Percentiles rank a stretch among this genome's conserved stretches.
Evolutionary conservation across 192 early-diverging fungal genomes (phyloP).

Genomic region (Coemansia sp.): DNA sequence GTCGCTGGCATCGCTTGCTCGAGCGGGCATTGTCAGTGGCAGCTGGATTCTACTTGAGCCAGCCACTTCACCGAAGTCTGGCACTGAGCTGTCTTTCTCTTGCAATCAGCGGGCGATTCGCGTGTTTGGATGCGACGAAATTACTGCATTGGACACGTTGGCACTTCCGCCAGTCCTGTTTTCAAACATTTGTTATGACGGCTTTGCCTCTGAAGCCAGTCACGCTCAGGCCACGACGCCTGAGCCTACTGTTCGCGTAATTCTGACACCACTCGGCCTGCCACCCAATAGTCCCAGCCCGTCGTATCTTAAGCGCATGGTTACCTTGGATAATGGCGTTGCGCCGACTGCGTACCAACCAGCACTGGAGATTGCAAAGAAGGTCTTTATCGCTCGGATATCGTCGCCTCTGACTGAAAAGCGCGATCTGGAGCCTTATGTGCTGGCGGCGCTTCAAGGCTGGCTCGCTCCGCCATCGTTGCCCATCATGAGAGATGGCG

Average conservation of each 20-base stretch:
- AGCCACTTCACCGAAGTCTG: background rate
- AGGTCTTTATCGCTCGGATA: slow-evolving; percentile 37
- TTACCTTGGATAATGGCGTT: background rate
- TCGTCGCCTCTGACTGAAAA: slow-evolving; percentile 51
- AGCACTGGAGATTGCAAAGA: slow-evolving; percentile 35
- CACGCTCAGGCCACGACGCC: background rate
- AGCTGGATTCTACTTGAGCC: slow-evolving; percentile 40
- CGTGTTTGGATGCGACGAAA: slow-evolving; percentile 31
- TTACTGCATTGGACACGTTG: slow-evolving; percentile 8
- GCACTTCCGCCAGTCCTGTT: slow-evolving; percentile 47
- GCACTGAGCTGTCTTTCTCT: background rate
- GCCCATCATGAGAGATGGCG: no score
- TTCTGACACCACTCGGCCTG: slow-evolving; percentile 38
- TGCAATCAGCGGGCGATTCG: slow-evolving; percentile 37
- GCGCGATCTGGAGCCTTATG: slow-evolving; percentile 39
- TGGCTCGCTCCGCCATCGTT: slow-evolving; percentile 30
- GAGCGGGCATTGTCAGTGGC: slow-evolving; percentile 45
- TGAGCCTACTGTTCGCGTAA: background rate
- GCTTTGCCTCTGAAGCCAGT: background rate
- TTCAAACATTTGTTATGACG: slow-evolving; percentile 14
- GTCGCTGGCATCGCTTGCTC: slow-evolving; percentile 36
- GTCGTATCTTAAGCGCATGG: slow-evolving; percentile 9
- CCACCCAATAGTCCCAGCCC: slow-evolving; percentile 26
- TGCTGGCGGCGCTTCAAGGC: slow-evolving; percentile 37
- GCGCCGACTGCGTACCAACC: slow-evolving; percentile 16